These are phyloP conservation scores for Daldinia sp. DNA, from an alignment of 2,329 filamentous ascomycete species.

Conservation along the genomic window DNA sequence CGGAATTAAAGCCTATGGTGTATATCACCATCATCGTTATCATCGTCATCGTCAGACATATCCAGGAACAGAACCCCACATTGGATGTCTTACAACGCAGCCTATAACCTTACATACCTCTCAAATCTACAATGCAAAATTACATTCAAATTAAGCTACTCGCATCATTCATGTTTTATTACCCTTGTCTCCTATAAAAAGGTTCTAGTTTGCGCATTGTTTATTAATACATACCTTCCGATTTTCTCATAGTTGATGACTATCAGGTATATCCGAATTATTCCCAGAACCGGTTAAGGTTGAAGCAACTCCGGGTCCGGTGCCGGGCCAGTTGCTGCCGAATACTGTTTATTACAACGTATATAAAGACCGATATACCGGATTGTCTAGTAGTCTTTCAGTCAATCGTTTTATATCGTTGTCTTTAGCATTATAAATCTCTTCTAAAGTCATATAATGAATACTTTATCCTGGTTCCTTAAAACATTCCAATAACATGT, in stretches of 20 bases:
- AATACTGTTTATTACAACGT: slow-evolving; percentile 4
- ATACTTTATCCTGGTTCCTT: too few relatives aligned
- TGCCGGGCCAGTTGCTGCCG: slow-evolving; percentile 17
- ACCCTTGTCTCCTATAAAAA: neutral
- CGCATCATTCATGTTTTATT: neutral
- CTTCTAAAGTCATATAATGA: neutral
- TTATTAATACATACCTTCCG: neutral
- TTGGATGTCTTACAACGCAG: neutral
- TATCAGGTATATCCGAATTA: slow-evolving; percentile 32
- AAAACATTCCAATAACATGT: slow-evolving; percentile 18
- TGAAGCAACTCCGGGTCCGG: slow-evolving; percentile 5
- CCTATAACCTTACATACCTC: neutral
- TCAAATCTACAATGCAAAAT: neutral
- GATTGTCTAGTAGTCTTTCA: neutral
- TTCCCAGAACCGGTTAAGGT: slow-evolving; percentile 22
- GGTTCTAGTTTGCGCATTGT: neutral
- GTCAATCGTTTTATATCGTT: neutral
- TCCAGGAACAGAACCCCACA: slow-evolving; percentile 4
- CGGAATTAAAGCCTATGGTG: slow-evolving; percentile 14
- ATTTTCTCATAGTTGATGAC: neutral
- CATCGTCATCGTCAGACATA: neutral
- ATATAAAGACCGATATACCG: neutral
- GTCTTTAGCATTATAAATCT: neutral
- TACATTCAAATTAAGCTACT: slow-evolving; percentile 1
- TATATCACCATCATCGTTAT: neutral